phyloP scores from a whole-genome alignment of 2,329 filamentous ascomycete species.

The Ophiocordyceps sinensis region DNA sequence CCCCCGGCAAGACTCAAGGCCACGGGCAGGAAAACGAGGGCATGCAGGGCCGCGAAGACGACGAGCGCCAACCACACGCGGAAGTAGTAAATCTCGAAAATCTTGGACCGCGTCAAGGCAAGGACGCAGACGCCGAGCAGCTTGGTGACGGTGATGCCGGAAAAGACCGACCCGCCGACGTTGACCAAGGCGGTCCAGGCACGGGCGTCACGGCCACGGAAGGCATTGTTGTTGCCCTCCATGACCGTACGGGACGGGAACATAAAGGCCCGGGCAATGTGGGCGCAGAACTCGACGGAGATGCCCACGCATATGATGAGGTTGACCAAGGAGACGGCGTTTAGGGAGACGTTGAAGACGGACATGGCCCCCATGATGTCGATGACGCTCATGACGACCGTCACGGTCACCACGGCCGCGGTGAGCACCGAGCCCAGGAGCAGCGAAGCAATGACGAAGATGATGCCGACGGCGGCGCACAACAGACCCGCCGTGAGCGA shows the following conservation, averaged over 20 bases:
- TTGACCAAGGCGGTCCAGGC: constrained; percentile 91
- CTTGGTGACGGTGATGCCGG: constrained; percentile 92
- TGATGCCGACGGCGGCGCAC: constrained; percentile 70
- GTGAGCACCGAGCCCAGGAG: constrained; percentile 77
- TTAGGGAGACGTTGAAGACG: constrained; percentile 72
- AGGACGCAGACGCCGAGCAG: constrained; percentile 82
- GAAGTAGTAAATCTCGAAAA: constrained; percentile 99
- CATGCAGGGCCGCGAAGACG: constrained; percentile 75
- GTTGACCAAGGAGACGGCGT: constrained; percentile 91
- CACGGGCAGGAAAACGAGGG: constrained; percentile 82
- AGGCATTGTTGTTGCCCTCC: constrained; percentile 59
- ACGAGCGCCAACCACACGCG: constrained; percentile 89
- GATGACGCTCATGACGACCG: constrained; percentile 83
- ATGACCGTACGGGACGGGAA: constrained; percentile 76
- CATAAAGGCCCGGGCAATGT: constrained; percentile 90
- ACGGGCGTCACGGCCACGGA: constrained; percentile 69
- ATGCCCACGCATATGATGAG: constrained; percentile 96
- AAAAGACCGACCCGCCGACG: constrained; percentile 88
- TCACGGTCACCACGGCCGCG: constrained; percentile 66
- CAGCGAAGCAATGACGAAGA: constrained; percentile 64
- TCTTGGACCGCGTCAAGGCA: constrained; percentile 92
- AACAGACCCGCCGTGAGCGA: constrained; percentile 66
- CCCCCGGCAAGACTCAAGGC: constrained; percentile 76
- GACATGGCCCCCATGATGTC: constrained; percentile 96
- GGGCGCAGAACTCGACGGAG: constrained; percentile 91